Evolutionary conservation across 78 protist genomes (phyloP).

Genomic region (Parvularia atlantis): DNA sequence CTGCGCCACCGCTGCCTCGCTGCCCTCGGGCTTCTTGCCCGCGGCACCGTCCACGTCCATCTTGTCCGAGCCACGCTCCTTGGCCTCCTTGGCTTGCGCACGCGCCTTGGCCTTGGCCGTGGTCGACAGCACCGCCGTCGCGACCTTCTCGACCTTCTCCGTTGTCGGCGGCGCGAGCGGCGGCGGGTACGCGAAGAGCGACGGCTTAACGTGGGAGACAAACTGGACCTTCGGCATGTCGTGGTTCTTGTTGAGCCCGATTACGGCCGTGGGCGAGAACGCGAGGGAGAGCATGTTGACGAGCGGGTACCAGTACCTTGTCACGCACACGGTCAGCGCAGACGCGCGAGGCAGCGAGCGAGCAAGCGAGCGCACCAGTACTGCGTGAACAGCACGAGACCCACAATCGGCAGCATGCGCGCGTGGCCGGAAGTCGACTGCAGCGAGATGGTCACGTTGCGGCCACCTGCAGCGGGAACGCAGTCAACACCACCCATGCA

Average conservation of each 20-base stretch:
- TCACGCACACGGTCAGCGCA: constrained; percentile 90
- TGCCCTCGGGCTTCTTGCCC: constrained; percentile 31
- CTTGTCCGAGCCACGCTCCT: background rate
- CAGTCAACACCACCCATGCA: constrained; percentile 4
- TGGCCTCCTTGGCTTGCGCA: constrained; percentile 14
- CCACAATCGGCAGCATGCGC: constrained; percentile 38
- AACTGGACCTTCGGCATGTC: constrained; percentile 24
- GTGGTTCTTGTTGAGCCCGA: constrained; percentile 80
- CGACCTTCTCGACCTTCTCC: constrained; percentile 20
- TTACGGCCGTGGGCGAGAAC: constrained; percentile 87
- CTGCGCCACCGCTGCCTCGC: background rate
- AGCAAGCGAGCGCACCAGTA: constrained; percentile 72
- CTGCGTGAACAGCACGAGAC: constrained; percentile 73
- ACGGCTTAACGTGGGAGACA: constrained; percentile 49
- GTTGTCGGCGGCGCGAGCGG: constrained; percentile 17
- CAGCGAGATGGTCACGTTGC: constrained; percentile 79
- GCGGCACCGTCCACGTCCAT: constrained; percentile 25
- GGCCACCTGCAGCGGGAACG: constrained; percentile 87
- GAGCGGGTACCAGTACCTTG: constrained; percentile 97
- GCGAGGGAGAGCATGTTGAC: constrained; percentile 80
- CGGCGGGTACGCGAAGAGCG: constrained; percentile 83
- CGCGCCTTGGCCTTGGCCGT: constrained; percentile 17
- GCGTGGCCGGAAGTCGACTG: constrained; percentile 54
- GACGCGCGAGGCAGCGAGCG: constrained; percentile 66
- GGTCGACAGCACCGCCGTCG: constrained; percentile 55